Evolutionary conservation across 1,284 basidiomycete genomes (phyloP).

Genomic region (Vanrija pseudolonga): DNA sequence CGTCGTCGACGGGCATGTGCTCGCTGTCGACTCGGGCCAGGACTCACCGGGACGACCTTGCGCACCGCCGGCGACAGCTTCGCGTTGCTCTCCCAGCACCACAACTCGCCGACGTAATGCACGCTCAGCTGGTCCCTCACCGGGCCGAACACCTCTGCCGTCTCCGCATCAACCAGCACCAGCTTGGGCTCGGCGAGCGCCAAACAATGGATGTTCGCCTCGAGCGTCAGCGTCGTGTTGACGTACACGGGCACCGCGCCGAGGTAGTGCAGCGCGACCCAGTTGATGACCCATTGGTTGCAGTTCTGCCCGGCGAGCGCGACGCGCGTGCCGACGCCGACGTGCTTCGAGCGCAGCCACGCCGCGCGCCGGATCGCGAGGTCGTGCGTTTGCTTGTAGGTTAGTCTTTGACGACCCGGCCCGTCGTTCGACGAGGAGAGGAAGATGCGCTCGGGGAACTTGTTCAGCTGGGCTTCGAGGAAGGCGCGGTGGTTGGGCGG

Average conservation of each 20-base stretch:
- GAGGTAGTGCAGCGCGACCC: conserved; percentile 32
- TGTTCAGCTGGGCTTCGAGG: too few relatives aligned
- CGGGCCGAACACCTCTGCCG: conserved; percentile 25
- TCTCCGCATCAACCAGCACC: conserved; percentile 31
- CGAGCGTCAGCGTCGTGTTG: conserved; percentile 33
- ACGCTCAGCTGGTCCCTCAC: neutral
- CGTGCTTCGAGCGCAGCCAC: conserved; percentile 28
- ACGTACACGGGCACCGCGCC: conserved; percentile 35
- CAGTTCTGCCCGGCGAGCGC: conserved; percentile 37
- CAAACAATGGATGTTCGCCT: conserved; percentile 29
- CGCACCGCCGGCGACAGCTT: neutral
- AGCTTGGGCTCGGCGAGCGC: conserved; percentile 27
- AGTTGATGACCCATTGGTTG: conserved; percentile 26
- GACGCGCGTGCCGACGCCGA: conserved; percentile 29
- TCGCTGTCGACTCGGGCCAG: too few relatives aligned
- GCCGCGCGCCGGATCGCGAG: too few relatives aligned
- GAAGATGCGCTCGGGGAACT: too few relatives aligned
- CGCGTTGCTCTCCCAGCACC: neutral
- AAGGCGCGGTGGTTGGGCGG: too few relatives aligned
- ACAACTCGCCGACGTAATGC: neutral
- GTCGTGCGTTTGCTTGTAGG: too few relatives aligned
- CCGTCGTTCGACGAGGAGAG: too few relatives aligned
- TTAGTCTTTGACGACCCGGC: too few relatives aligned
- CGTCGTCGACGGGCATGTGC: too few relatives aligned
- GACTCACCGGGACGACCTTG: neutral